phyloP scores from a whole-genome alignment of 169 alveolate species.

The Eimeria maxima region DNA sequence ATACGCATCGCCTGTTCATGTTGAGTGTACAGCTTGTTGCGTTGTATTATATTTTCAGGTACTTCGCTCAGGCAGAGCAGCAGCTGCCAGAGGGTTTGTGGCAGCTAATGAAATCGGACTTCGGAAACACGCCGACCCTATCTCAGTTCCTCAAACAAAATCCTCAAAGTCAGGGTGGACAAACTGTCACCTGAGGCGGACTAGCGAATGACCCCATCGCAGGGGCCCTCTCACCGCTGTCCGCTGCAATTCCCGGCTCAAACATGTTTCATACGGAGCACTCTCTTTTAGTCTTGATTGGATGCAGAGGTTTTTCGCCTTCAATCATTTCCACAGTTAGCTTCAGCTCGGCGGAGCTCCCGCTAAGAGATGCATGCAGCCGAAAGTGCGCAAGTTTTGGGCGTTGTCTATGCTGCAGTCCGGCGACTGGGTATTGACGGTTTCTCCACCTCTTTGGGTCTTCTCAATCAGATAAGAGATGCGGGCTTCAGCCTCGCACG shows the following conservation, averaged over 20 bases:
- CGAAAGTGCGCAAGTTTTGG: not conserved
- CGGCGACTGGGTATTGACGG: slow-evolving; percentile 74
- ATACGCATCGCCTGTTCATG: not conserved
- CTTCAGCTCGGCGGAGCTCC: no score
- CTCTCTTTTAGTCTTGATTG: not conserved
- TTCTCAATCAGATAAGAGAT: slow-evolving; percentile 45
- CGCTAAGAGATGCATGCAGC: not conserved
- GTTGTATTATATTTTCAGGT: slow-evolving; percentile 34
- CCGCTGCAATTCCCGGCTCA: not conserved
- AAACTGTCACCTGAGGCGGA: not conserved
- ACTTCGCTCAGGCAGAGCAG: slow-evolving; percentile 87
- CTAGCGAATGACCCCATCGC: not conserved
- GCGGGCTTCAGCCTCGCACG: slow-evolving; percentile 59
- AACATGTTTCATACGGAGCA: not conserved
- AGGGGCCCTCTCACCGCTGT: not conserved
- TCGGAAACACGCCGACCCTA: slow-evolving; percentile 82
- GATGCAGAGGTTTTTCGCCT: not conserved
- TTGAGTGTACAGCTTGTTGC: not conserved
- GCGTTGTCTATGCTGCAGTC: slow-evolving; percentile 37
- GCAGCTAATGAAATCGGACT: slow-evolving; percentile 84
- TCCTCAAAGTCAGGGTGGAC: slow-evolving; percentile 19
- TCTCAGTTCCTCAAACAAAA: slow-evolving; percentile 71
- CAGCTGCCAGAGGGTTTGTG: slow-evolving; percentile 84
- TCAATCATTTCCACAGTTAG: not conserved
- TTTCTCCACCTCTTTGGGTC: slow-evolving; percentile 41